Percentiles rank a stretch among this genome's conserved stretches.
phyloP scores from a whole-genome alignment of 2,329 filamentous ascomycete genomes.

The Neophaeococcomyces mojaviensis region DNA sequence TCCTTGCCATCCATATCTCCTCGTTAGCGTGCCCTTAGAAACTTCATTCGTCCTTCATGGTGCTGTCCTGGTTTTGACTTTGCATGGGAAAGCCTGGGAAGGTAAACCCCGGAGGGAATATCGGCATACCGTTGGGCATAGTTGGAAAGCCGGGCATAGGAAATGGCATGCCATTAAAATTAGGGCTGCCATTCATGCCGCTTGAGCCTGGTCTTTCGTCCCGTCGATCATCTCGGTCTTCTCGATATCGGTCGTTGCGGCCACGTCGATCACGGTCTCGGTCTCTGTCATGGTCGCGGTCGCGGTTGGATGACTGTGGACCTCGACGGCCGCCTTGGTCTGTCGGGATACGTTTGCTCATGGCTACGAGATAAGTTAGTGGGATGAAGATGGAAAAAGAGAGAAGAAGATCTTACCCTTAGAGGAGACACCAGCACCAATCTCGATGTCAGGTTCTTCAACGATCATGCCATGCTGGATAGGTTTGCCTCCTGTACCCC shows the following conservation, averaged over 20 bases:
- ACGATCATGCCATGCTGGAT: conserved; percentile 81
- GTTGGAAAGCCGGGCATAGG: conserved; percentile 50
- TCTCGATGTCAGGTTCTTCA: conserved; percentile 97
- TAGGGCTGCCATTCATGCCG: conserved; percentile 24
- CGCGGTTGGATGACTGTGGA: conserved; percentile 38
- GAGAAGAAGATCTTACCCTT: conserved; percentile 52
- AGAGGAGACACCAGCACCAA: conserved; percentile 91
- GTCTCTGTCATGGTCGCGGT: conserved; percentile 24
- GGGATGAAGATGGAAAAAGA: neutral
- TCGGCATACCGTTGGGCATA: conserved; percentile 40
- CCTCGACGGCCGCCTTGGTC: conserved; percentile 44
- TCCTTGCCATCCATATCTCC: neutral
- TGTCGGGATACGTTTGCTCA: conserved; percentile 45
- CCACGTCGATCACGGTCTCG: conserved; percentile 24
- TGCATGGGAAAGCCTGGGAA: conserved; percentile 18
- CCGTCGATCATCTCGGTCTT: conserved; percentile 27
- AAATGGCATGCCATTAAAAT: conserved; percentile 39
- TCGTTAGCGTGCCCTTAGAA: neutral
- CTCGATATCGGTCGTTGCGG: conserved; percentile 27
- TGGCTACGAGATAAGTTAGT: conserved; percentile 31
- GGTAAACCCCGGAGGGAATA: conserved; percentile 43
- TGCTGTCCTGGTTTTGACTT: conserved; percentile 8
- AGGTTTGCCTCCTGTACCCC: conserved; percentile 75
- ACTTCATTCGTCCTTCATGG: neutral
- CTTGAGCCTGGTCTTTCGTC: conserved; percentile 14